Percentiles rank a stretch among this genome's conserved stretches.
These are phyloP conservation scores for Tricholomella constricta DNA, from an alignment of 768 basidiomycete genomes.

Conservation along the genomic window DNA sequence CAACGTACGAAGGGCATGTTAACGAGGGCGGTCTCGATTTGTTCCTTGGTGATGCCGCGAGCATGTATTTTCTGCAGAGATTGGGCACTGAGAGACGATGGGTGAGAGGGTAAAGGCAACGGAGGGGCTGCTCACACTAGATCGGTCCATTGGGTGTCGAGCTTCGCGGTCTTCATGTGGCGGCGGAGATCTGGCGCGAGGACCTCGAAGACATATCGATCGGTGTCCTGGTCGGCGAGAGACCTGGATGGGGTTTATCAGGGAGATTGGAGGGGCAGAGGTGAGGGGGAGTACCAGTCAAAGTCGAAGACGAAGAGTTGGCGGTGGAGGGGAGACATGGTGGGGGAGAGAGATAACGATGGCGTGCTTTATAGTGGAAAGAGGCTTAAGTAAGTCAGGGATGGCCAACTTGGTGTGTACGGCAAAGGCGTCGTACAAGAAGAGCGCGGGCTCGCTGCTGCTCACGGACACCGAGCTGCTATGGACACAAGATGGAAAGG, in stretches of 20 bases:
- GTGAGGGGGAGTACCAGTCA: conserved; percentile 69
- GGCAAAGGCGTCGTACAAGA: conserved; percentile 85
- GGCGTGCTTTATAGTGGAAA: too few species aligned
- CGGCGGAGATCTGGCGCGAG: conserved; percentile 82
- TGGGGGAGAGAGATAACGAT: conserved; percentile 1
- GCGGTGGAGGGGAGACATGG: conserved; percentile 37
- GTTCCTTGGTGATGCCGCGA: conserved; percentile 65
- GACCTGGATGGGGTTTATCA: conserved; percentile 58
- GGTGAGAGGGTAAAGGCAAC: not conserved
- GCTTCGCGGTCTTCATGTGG: conserved; percentile 70
- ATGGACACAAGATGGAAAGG: conserved; percentile 80
- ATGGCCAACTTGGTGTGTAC: conserved; percentile 72
- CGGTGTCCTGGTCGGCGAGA: conserved; percentile 93
- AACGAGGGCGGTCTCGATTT: conserved; percentile 78
- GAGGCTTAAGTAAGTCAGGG: conserved; percentile 32
- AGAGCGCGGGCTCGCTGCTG: conserved; percentile 71
- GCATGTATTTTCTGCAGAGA: conserved; percentile 71
- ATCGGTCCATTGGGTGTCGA: conserved; percentile 86
- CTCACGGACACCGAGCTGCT: conserved; percentile 72
- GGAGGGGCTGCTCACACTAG: conserved; percentile 67
- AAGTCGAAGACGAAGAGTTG: conserved; percentile 95
- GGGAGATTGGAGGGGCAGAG: not conserved
- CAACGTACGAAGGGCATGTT: conserved; percentile 83
- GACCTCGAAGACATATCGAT: conserved; percentile 91
- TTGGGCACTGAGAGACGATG: conserved; percentile 55